A percentile compares a stretch with the other conserved stretches of the same genome.
These are phyloP conservation scores for Lentinula edodes DNA, from an alignment of 768 basidiomycete genomes.

Conservation along the genomic window DNA sequence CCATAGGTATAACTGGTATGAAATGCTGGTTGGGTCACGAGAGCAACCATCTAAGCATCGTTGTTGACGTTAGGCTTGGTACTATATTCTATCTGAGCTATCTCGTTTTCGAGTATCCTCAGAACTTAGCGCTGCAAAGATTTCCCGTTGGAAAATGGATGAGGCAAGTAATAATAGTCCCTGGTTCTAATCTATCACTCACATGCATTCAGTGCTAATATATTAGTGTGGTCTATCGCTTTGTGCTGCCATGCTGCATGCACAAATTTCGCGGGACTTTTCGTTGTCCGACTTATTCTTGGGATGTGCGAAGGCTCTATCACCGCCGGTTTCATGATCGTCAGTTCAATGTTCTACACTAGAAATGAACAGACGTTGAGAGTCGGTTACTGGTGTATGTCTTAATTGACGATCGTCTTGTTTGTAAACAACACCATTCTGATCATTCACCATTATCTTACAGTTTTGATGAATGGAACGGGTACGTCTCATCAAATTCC, in stretches of 20 bases:
- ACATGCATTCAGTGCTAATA: slow-evolving; percentile 44
- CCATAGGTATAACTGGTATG: slow-evolving; percentile 5
- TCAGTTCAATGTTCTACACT: slow-evolving; percentile 76
- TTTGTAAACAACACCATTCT: slow-evolving; percentile 27
- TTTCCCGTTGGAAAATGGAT: slow-evolving; percentile 81
- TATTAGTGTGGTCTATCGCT: slow-evolving; percentile 60
- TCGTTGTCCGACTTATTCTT: slow-evolving; percentile 57
- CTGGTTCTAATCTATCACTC: background rate
- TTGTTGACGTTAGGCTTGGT: slow-evolving; percentile 48
- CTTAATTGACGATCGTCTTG: slow-evolving; percentile 33
- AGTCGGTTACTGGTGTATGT: slow-evolving; percentile 75
- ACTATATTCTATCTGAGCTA: slow-evolving; percentile 73
- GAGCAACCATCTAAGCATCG: background rate
- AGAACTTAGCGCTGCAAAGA: slow-evolving; percentile 64
- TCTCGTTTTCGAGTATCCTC: slow-evolving; percentile 67
- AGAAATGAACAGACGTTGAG: slow-evolving; percentile 62
- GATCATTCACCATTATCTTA: background rate
- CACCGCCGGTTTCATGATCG: slow-evolving; percentile 74
- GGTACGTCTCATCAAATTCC: slow-evolving; percentile 28
- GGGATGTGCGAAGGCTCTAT: slow-evolving; percentile 71
- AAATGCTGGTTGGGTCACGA: background rate
- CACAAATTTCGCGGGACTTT: slow-evolving; percentile 60
- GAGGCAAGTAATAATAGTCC: slow-evolving; percentile 39
- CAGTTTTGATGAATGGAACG: slow-evolving; percentile 73
- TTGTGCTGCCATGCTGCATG: slow-evolving; percentile 64